Percentiles rank a stretch among this genome's conserved stretches.
These are phyloP conservation scores for Raffaelea deltoideospora DNA, from an alignment of 2,329 filamentous ascomycete genomes.

Conservation along the genomic window DNA sequence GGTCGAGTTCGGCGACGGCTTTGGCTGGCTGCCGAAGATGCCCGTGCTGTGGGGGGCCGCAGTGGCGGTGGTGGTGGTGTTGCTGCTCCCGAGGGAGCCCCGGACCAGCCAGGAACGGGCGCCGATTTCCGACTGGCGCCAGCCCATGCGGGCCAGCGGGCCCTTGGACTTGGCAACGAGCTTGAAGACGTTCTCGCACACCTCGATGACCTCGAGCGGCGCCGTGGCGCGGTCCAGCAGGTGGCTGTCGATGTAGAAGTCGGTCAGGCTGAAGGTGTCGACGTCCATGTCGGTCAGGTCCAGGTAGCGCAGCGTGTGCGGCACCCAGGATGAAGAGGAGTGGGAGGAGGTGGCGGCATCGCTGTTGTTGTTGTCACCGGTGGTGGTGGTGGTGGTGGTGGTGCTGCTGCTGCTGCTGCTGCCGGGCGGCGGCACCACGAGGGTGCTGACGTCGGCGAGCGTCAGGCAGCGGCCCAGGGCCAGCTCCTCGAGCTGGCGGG, in stretches of 20 bases:
- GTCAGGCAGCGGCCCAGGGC: slow-evolving; percentile 55
- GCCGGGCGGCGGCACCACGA: slow-evolving; percentile 40
- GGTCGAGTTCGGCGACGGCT: not conserved
- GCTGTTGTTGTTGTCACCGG: too few relatives aligned
- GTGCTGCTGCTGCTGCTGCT: not conserved
- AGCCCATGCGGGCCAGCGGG: slow-evolving; percentile 47
- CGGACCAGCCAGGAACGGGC: slow-evolving; percentile 53
- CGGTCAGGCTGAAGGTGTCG: slow-evolving; percentile 40
- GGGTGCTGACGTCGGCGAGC: slow-evolving; percentile 47
- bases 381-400: too few relatives aligned
- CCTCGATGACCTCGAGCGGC: slow-evolving; percentile 63
- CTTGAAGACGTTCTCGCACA: slow-evolving; percentile 52
- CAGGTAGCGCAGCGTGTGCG: slow-evolving; percentile 55
- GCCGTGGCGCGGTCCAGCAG: slow-evolving; percentile 45
- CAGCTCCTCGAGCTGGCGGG: slow-evolving; percentile 62
- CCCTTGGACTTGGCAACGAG: slow-evolving; percentile 47
- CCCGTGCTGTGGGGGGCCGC: not conserved
- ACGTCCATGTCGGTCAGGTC: slow-evolving; percentile 60
- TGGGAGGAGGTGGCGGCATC: not conserved
- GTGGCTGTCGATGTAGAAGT: slow-evolving; percentile 33
- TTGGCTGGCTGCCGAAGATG: too few relatives aligned
- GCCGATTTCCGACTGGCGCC: slow-evolving; percentile 57
- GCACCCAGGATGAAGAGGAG: slow-evolving; percentile 22
- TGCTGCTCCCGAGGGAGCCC: slow-evolving; percentile 23
- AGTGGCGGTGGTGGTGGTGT: slow-evolving; percentile 18